Conservation (phyloP, 2,329 filamentous ascomycete species). For the Xylaria sp. region DNA sequence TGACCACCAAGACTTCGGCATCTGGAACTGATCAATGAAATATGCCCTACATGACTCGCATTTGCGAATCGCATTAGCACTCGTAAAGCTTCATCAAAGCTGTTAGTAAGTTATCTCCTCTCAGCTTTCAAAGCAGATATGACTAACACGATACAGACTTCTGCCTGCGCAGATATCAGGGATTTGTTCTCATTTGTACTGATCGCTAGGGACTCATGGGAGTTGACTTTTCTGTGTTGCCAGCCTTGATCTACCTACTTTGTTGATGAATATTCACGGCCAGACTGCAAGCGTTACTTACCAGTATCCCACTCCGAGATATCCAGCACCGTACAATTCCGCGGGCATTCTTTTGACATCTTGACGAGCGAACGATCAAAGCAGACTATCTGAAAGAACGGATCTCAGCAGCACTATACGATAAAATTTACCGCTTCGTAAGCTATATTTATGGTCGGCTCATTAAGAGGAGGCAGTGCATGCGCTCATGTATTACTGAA, state of each 20-base stretch:
- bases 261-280: not conserved
- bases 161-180: not conserved
- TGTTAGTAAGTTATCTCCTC: constrained; percentile 9
- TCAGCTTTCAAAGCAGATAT: not conserved
- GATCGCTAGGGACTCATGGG: not conserved
- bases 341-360: constrained; percentile 7
- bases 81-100: constrained; percentile 43
- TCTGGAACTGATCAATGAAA: constrained; percentile 42
- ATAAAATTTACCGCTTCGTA: not conserved
- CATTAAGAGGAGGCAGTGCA: not conserved
- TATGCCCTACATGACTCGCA: constrained; percentile 44
- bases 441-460: constrained; percentile 2
- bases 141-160: constrained; percentile 30
- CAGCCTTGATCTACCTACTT: constrained; percentile 18
- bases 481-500: too few relatives aligned
- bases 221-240: not conserved
- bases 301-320: constrained; percentile 22
- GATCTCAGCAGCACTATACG: not conserved
- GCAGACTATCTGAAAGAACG: not conserved
- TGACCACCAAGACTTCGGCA: constrained; percentile 52
- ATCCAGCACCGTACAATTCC: not conserved
- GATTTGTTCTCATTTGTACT: not conserved
- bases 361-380: not conserved
- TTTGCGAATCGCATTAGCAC: constrained; percentile 46
- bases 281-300: not conserved